These are phyloP conservation scores for Lasiodiplodia gonubiensis DNA, from an alignment of 2,329 filamentous ascomycete species.

Conservation along the genomic window DNA sequence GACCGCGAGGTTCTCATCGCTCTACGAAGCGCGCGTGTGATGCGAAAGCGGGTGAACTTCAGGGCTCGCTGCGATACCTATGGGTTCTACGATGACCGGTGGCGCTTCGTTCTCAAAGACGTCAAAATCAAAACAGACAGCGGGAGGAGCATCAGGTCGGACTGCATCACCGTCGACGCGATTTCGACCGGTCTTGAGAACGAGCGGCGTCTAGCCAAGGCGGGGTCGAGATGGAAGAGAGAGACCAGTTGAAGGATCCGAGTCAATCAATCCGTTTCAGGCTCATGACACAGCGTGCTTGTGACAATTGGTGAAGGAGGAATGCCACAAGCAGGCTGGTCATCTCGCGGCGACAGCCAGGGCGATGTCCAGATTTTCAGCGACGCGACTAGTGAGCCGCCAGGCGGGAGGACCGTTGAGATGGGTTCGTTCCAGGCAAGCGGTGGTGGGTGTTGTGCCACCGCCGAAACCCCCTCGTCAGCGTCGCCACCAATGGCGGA, in stretches of 20 bases:
- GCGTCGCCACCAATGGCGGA: conserved; percentile 10
- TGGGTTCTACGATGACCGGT: conserved; percentile 19
- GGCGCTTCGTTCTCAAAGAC: conserved; percentile 17
- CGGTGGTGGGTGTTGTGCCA: neutral
- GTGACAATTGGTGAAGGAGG: neutral
- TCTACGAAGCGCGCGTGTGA: neutral
- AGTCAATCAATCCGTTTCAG: conserved; percentile 14
- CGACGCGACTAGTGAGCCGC: neutral
- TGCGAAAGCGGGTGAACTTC: conserved; percentile 18
- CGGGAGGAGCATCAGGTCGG: conserved; percentile 17
- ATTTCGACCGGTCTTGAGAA: conserved; percentile 10
- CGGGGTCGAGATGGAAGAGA: neutral
- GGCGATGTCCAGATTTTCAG: too few species aligned
- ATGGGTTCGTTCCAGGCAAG: neutral
- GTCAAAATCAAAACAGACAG: conserved; percentile 17
- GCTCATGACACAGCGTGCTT: neutral
- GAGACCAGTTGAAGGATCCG: neutral
- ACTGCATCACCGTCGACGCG: conserved; percentile 7
- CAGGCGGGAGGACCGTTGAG: conserved; percentile 5
- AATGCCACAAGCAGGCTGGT: neutral
- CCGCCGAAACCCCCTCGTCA: neutral
- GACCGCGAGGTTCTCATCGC: conserved; percentile 20
- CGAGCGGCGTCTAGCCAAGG: neutral
- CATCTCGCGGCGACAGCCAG: neutral
- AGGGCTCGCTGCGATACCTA: conserved; percentile 25